These are phyloP conservation scores for Rhodotorula sphaerocarpa DNA, from an alignment of 768 basidiomycete species.

Conservation along the genomic window DNA sequence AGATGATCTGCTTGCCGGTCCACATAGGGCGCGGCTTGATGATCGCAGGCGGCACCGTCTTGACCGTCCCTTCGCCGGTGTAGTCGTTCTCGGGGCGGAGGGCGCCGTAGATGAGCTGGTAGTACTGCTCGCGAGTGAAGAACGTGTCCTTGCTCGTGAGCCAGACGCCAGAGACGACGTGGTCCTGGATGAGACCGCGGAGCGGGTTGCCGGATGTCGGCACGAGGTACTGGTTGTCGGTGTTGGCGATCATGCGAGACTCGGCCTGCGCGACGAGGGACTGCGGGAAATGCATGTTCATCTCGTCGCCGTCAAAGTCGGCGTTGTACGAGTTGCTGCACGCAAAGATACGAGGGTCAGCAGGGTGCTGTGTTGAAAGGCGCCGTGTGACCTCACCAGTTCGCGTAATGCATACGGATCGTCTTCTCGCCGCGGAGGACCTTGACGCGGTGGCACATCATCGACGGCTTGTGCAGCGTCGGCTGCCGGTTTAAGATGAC, in stretches of 20 bases:
- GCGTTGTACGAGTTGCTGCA: slow-evolving; percentile 2
- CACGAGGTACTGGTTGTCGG: slow-evolving; percentile 97
- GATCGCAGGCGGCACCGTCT: slow-evolving; percentile 80
- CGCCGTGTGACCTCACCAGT: slow-evolving; percentile 56
- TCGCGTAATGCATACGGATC: slow-evolving; percentile 99
- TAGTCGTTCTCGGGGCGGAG: slow-evolving; percentile 75
- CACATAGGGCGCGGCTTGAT: slow-evolving; percentile 85
- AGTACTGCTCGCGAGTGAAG: slow-evolving; percentile 91
- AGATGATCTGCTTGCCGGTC: slow-evolving; percentile 98
- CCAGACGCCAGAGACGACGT: slow-evolving; percentile 98
- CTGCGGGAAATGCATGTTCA: slow-evolving; percentile 99
- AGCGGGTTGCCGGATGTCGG: slow-evolving; percentile 97
- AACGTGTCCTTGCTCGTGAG: slow-evolving; percentile 94
- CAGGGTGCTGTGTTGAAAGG: neutral
- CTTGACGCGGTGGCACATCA: slow-evolving; percentile 95
- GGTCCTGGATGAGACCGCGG: slow-evolving; percentile 96
- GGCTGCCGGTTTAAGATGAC: slow-evolving; percentile 95
- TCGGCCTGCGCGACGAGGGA: slow-evolving; percentile 92
- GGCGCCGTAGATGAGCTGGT: slow-evolving; percentile 89
- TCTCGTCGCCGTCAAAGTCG: slow-evolving; percentile 53
- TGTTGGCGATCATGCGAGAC: slow-evolving; percentile 88
- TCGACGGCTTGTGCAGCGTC: slow-evolving; percentile 95
- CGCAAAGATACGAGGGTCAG: neutral
- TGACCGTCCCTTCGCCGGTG: slow-evolving; percentile 54
- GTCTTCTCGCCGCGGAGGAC: slow-evolving; percentile 94